Evolutionary conservation across 148 eudicot genomes (phyloP).

Genomic region (Hydrangea macrophylla): DNA sequence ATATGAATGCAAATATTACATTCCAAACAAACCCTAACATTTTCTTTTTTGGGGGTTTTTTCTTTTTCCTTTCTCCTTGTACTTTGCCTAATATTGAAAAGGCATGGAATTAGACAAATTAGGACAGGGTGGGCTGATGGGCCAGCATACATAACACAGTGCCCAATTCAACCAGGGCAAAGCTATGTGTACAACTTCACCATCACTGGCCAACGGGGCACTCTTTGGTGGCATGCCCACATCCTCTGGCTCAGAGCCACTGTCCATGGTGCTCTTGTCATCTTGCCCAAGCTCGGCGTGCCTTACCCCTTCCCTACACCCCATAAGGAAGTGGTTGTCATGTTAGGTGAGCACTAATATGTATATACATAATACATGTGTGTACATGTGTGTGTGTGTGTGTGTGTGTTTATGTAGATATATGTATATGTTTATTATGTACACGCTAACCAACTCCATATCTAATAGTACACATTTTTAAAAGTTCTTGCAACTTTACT

Average conservation of each 20-base stretch:
- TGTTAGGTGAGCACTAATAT: constrained; percentile 32
- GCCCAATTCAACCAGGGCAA: constrained; percentile 40
- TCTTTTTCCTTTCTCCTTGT: no score
- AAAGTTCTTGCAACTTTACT: no score
- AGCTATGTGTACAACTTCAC: constrained; percentile 39
- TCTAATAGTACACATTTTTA: no score
- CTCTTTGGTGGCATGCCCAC: constrained; percentile 50
- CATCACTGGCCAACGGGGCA: constrained; percentile 38
- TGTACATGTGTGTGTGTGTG: not conserved
- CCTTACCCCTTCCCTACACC: constrained; percentile 44
- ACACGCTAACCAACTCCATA: no score
- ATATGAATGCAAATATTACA: no score
- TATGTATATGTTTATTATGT: no score
- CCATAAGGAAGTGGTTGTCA: constrained; percentile 24
- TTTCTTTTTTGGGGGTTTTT: no score
- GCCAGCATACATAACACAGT: constrained; percentile 44
- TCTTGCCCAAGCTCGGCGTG: constrained; percentile 34
- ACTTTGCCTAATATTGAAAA: no score
- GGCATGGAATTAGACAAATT: constrained; percentile 47
- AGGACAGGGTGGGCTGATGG: constrained; percentile 56
- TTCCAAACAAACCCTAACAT: no score
- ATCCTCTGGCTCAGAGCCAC: constrained; percentile 48
- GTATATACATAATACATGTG: not conserved
- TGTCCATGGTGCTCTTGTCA: constrained; percentile 41
- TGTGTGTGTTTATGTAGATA: no score